Evolutionary conservation across 2,329 filamentous ascomycete genomes (phyloP), one percentile per base, ranked within the genome.

Genomic region (Paraphoma sp.): DNA sequence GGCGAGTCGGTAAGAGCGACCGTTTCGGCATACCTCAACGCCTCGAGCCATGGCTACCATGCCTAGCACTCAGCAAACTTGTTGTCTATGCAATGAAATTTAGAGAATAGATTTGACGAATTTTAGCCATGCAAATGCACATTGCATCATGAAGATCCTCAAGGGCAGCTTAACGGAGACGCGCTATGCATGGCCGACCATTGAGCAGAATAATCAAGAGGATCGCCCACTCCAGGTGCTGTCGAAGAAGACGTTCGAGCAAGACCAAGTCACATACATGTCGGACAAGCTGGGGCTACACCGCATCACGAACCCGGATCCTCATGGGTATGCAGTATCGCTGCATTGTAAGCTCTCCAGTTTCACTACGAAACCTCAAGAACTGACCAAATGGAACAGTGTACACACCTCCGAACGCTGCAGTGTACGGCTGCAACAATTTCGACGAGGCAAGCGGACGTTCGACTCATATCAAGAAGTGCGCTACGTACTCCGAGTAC

Each of bases 111-210:
- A 23, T 31, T 59, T 65, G 38, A 65, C 56, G 9, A 9, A 7
- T 17, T 38, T 23, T 30, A 77, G 75, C 56, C 81, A 83, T 65
- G 79, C 80, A 43, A 91, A 94, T 59, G 91, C 93, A 40, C 93
- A 97, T 75, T 97, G 93, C 78, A 82, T 97, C 67, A 97, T 97
- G 92, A 96, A 88, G 76, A 88, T 94, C 63, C 84, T 97, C 60
- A 87, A 87, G 65, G 93, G 93, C 45, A 84, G 82, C 59, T 81
- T 97, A 57, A 90, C 87, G 66, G 93, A 97, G 80, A 93, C 91
- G 16, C 85, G 91, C 57, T 97, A 92, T 76, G 84, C 84, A 49
- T 93, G 90, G 79, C 93, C 93, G 1, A 75, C 76, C 53, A 72
- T 76, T 50, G 74, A 75, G 44, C 71, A 80, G 47, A 77, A 82